A percentile compares a stretch with the other conserved stretches of the same genome.
Conservation (phyloP, 495 filamentous ascomycete genomes). For the Barbatosphaeria neglecta region DNA sequence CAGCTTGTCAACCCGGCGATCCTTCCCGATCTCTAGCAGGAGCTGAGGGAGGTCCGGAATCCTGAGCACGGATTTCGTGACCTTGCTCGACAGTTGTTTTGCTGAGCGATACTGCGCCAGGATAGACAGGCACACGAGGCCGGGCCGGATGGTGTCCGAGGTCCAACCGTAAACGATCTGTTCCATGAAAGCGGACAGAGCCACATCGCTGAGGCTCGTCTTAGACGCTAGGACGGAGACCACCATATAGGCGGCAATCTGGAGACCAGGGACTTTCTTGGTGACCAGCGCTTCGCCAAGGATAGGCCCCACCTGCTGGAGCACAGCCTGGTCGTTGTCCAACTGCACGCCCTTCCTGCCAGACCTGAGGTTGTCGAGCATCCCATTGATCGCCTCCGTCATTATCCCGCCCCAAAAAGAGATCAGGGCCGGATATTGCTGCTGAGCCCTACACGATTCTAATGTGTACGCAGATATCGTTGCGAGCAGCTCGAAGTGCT, state of each 20-base stretch:
- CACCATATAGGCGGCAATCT: slow-evolving; percentile 83
- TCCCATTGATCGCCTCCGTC: slow-evolving; percentile 68
- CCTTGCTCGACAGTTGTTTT: slow-evolving; percentile 55
- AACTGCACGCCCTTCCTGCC: slow-evolving; percentile 55
- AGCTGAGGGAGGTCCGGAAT: slow-evolving; percentile 44
- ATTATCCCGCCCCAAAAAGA: slow-evolving; percentile 81
- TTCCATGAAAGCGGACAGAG: slow-evolving; percentile 74
- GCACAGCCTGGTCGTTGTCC: slow-evolving; percentile 65
- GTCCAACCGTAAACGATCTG: slow-evolving; percentile 67
- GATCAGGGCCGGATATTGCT: slow-evolving; percentile 62
- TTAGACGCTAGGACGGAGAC: slow-evolving; percentile 75
- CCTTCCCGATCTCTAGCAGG: slow-evolving; percentile 48
- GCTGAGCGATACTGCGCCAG: slow-evolving; percentile 61
- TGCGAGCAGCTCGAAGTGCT: slow-evolving; percentile 57
- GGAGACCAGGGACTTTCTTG: slow-evolving; percentile 60
- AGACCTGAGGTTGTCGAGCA: slow-evolving; percentile 63
- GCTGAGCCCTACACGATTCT: slow-evolving; percentile 49
- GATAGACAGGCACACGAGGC: slow-evolving; percentile 70
- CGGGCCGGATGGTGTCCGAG: slow-evolving; percentile 53
- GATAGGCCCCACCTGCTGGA: slow-evolving; percentile 61
- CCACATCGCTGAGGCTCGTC: slow-evolving; percentile 57
- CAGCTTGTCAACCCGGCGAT: slow-evolving; percentile 60
- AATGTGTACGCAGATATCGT: slow-evolving; percentile 65
- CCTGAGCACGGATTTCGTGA: slow-evolving; percentile 58
- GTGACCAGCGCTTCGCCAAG: slow-evolving; percentile 65